Conservation (phyloP, 352 stramenopile genomes). For the Peronospora destructor region DNA sequence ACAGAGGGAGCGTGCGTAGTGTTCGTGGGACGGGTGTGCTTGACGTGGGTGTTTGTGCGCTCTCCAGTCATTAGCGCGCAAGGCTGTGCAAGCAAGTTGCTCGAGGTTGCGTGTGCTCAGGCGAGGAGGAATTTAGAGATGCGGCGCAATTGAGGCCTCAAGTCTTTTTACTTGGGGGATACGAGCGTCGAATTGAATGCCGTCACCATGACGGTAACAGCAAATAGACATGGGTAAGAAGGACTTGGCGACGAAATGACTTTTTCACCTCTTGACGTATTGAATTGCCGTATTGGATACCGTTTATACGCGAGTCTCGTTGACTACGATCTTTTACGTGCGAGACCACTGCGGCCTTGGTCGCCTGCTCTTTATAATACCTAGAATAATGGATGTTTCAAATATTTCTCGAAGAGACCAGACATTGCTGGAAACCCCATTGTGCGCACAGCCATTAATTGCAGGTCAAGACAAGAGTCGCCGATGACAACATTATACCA, state of each 20-base stretch:
- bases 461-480: constrained; percentile 57
- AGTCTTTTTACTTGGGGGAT: constrained; percentile 12
- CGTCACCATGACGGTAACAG: constrained; percentile 26
- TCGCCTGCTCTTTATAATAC: constrained; percentile 46
- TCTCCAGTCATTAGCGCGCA: constrained; percentile 7
- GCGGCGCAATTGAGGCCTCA: constrained; percentile 12
- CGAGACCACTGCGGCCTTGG: constrained; percentile 59
- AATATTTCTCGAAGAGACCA: constrained; percentile 51
- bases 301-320: constrained; percentile 42
- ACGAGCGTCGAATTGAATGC: constrained; percentile 17
- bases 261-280: background rate
- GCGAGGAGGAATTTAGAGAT: constrained; percentile 21
- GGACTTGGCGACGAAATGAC: constrained; percentile 11
- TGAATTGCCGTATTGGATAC: background rate
- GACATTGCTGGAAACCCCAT: constrained; percentile 53
- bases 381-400: constrained; percentile 40
- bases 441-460: constrained; percentile 52
- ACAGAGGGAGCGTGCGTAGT: constrained; percentile 20
- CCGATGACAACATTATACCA: constrained; percentile 83
- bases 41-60: constrained; percentile 21
- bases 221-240: constrained; percentile 22
- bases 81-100: constrained; percentile 10
- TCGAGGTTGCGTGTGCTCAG: constrained; percentile 16
- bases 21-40: constrained; percentile 16
- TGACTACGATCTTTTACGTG: constrained; percentile 43